Percentiles rank a stretch among this genome's conserved stretches.
phyloP scores from a whole-genome alignment of 192 early-diverging fungal genomes.

The Coemansia sp. region DNA sequence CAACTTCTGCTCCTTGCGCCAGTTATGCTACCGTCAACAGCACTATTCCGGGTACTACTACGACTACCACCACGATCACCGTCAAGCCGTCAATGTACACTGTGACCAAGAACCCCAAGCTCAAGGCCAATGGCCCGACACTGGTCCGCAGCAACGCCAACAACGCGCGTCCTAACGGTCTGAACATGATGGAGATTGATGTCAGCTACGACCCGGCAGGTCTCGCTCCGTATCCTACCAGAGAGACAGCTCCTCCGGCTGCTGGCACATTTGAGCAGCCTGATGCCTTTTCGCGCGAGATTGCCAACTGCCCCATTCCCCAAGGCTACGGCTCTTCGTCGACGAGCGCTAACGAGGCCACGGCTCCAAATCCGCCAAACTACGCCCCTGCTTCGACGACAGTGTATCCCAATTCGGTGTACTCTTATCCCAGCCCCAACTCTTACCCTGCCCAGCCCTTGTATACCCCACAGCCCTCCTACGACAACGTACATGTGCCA shows the following conservation, averaged over 20 bases:
- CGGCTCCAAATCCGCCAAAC: background rate
- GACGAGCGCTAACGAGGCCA: background rate
- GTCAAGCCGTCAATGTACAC: conserved; percentile 2
- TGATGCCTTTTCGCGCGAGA: conserved; percentile 31
- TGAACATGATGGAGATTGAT: conserved; percentile 30
- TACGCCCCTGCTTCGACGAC: background rate
- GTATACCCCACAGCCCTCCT: background rate
- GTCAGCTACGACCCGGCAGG: conserved; percentile 26
- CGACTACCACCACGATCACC: background rate
- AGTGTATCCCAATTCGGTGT: background rate
- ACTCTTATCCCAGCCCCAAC: background rate
- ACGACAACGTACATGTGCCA: background rate
- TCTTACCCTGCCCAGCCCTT: background rate
- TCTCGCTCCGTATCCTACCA: conserved; percentile 7
- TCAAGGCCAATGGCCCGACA: conserved; percentile 16
- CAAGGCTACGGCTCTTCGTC: conserved; percentile 20
- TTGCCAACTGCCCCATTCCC: conserved; percentile 26
- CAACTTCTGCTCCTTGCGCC: background rate
- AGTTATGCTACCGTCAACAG: background rate
- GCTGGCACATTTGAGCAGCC: conserved; percentile 28
- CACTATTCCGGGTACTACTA: background rate
- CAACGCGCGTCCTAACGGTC: background rate
- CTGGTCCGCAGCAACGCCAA: conserved; percentile 5
- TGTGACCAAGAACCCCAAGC: background rate
- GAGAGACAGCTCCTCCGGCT: background rate